Evolutionary conservation across 1,284 basidiomycete species (phyloP), one percentile per base, ranked within the genome.

Genomic region (Heliocybe sulcata): DNA sequence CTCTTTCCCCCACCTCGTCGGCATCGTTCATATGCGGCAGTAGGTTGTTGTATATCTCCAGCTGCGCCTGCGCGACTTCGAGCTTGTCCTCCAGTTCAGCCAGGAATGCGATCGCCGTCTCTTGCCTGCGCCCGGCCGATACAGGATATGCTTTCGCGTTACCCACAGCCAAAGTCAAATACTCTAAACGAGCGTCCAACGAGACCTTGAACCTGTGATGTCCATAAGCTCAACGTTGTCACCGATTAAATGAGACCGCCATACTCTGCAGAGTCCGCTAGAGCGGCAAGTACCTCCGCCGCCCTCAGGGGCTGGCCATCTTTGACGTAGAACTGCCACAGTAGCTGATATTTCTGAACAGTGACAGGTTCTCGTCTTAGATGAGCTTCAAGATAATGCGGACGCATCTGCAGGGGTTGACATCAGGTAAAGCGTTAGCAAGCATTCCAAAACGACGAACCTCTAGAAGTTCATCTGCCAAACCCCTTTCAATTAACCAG

Each of bases 281-380:
- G 74, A 23, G 82, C 78, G n/a, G 81, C 81, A 51, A 99, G 81
- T 2, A 97, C 88, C 66, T 91, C 85, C 1, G 96, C 94, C 1
- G 97, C 96, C 38, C 85, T 79, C 48, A 93, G 69, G 53, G 89
- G 89, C 60, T 92, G 87, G 0, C 90, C 89, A 63, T 91, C 88
- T 64, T 95, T 92, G 51, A 96, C 92, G 66, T 98, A 97, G 71
- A 91, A 96, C 66, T 98, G 93, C 96, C 97, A 99, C 2, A 99
- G 73, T 4, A 99, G 70, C 65, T 99, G 92, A 63, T 86, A 88
- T 66, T 96, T 92, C 61, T 90, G 79, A 10, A 88, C 82, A 0
- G 85, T 87, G 1, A 80, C 71, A n/a, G 94, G 93, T 57, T 91
- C 89, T 57, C 90, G 81, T 59, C 80, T 79, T 27, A 99, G 82